Evolutionary conservation across 202 grass and related monocot genomes (phyloP), one percentile per base, ranked within the genome.

Genomic region (Carex arenaria): DNA sequence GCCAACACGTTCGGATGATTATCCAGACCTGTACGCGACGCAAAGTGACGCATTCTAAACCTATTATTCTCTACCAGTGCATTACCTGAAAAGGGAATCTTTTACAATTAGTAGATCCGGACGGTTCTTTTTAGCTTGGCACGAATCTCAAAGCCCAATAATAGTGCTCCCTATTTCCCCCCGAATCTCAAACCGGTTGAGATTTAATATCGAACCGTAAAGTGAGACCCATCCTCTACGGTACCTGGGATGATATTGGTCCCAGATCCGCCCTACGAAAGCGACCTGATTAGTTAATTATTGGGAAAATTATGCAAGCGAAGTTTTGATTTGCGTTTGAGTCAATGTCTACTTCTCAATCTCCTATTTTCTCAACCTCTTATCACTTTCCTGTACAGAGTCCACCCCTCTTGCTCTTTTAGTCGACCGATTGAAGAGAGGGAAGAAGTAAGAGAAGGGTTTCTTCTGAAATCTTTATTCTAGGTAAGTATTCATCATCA

Each of bases 211-310:
- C n/a, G n/a, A n/a, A n/a, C n/a, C n/a, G n/a, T n/a, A n/a, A n/a
- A n/a, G n/a, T n/a, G n/a, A n/a, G n/a, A n/a, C n/a, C n/a, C n/a
- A n/a, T n/a, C n/a, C n/a, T n/a, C n/a, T n/a, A n/a, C n/a, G n/a
- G n/a, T n/a, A n/a, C n/a, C n/a, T n/a, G n/a, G n/a, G n/a, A n/a
- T n/a, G n/a, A n/a, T n/a, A n/a, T n/a, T n/a, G n/a, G n/a, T n/a
- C n/a, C n/a, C 32, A 74, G 3, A 12, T 53, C 10, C 23, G 4
- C 10, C 61, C 61, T 55, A 4, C 80, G 80, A 82, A 26, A 82
- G 64, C 22, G 80, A 82, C 20, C 63, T 28, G 10, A 82, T 82
- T 68, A 55, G 69, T 82, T 68, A 55, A 66, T 67, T 69, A 68
- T 82, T 52, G 13, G 6, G 38, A 51, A 53, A 81, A 69, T 69